Evolutionary conservation across 495 filamentous ascomycete genomes (phyloP).

Genomic region (Opeltia flavorubescens): DNA sequence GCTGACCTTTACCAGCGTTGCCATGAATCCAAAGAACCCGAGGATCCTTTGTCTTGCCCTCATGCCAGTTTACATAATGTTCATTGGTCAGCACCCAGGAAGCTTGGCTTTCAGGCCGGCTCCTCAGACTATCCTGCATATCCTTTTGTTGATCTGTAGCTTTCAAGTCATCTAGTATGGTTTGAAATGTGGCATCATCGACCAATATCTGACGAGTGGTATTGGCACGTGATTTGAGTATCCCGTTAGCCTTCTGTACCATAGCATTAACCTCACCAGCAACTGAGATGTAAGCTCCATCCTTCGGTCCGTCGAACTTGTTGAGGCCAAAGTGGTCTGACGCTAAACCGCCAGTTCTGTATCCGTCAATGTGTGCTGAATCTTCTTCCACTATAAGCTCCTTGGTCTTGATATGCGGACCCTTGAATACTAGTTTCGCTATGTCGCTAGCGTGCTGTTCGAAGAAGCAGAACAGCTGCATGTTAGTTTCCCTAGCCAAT

Average conservation of each 20-base stretch:
- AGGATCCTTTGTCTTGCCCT: background rate
- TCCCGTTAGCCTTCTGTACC: background rate
- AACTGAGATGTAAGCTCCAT: constrained; percentile 6
- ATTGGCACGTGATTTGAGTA: background rate
- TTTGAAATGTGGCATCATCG: constrained; percentile 6
- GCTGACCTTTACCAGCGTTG: constrained; percentile 9
- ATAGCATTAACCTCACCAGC: constrained; percentile 5
- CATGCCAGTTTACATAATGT: constrained; percentile 4
- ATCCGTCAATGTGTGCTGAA: constrained; percentile 8
- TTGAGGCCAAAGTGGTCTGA: constrained; percentile 10
- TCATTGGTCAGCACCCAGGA: constrained; percentile 7
- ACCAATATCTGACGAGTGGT: constrained; percentile 5
- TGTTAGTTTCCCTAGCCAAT: constrained; percentile 5
- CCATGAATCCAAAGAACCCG: constrained; percentile 11
- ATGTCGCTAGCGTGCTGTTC: constrained; percentile 10
- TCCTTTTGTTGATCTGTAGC: constrained; percentile 8
- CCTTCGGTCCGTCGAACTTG: constrained; percentile 9
- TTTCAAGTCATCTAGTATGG: constrained; percentile 4
- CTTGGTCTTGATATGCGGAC: constrained; percentile 1
- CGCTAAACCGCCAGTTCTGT: background rate
- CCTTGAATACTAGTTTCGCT: constrained; percentile 2
- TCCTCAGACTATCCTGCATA: constrained; percentile 5
- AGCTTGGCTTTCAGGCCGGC: constrained; percentile 4
- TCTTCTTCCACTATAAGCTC: constrained; percentile 8
- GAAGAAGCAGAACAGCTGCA: constrained; percentile 7